Base-by-base conservation (phyloP, 2,329 filamentous ascomycete genomes). In the Ceratocystis destructans region DNA sequence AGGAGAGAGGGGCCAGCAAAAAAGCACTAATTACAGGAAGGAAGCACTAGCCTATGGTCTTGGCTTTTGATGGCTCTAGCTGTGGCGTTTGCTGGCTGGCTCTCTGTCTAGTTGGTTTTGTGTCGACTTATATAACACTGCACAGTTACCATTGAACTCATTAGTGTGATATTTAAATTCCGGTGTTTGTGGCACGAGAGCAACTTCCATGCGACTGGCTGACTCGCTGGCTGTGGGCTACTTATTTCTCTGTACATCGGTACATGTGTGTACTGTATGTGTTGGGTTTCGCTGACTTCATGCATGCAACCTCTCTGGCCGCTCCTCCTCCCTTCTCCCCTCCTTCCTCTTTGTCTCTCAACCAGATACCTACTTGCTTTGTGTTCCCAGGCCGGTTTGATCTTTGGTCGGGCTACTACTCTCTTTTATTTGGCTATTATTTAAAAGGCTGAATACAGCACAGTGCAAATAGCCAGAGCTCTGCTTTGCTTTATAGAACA, bases 281-380 rank as follows among this genome's bases (percentile, higher is more conserved):
- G 31, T 59, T 59, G 28, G 55, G 15, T 59, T 59, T 59, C 55
- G 55, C 55, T 59, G 55, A 33, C 17, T 59, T 59, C 28, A 59
- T 59, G 55, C 55, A 59, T 59, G 28, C 17, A 59, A 59, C 28
- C 55, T 59, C 28, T 59, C 55, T 37, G 1, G 22, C 50, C 5
- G 28, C 7, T 25, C 22, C 22, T 41, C 37, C 37, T 12, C 37
- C 10, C 37, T 41, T 5, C 37, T 28, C 37, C 37, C 12, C 37
- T 41, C 37, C 37, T 41, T 41, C 37, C 37, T 41, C 37, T 41
- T 12, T 41, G 12, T 41, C 37, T 41, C 37, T 41, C 12, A 41
- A 15, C 37, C 37, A 41, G 37, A 41, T 41, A 41, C 37, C 12
- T 41, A 41, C 10, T 41, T 41, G 10, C 10, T 3, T 41, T 41